Evolutionary conservation across 2,329 filamentous ascomycete genomes (phyloP).

Genomic region (Pestalotiopsis sp.): DNA sequence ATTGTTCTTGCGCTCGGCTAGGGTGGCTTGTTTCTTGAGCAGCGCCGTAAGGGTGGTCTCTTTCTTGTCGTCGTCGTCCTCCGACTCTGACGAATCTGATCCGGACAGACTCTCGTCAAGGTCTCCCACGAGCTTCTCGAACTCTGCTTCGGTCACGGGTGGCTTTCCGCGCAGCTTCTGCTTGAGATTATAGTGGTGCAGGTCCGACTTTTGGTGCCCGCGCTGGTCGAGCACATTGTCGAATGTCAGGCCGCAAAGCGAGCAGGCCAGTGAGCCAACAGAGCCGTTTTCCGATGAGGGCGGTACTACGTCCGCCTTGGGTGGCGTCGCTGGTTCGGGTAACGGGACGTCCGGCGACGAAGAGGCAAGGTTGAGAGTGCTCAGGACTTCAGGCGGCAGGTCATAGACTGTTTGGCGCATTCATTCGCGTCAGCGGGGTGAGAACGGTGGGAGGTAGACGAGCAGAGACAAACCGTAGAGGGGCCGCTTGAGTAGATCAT

Average conservation of each 20-base stretch:
- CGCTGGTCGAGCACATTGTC: conserved; percentile 78
- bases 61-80: conserved; percentile 67
- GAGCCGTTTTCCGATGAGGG: conserved; percentile 38
- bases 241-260: conserved; percentile 77
- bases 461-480: conserved; percentile 47
- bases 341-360: conserved; percentile 37
- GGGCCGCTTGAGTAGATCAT: conserved; percentile 53
- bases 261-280: conserved; percentile 74
- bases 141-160: conserved; percentile 78
- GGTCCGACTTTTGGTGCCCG: conserved; percentile 83
- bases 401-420: conserved; percentile 69
- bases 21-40: conserved; percentile 79
- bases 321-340: conserved; percentile 18
- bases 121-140: conserved; percentile 82
- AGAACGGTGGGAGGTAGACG: background rate
- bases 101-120: conserved; percentile 93
- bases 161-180: conserved; percentile 78
- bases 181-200: conserved; percentile 94
- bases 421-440: conserved; percentile 25
- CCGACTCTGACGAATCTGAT: conserved; percentile 74
- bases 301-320: conserved; percentile 26
- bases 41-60: conserved; percentile 76
- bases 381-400: conserved; percentile 74
- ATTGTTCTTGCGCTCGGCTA: conserved; percentile 57
- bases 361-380: conserved; percentile 64